These are phyloP conservation scores for Neofusicoccum sp. DNA, from an alignment of 2,329 filamentous ascomycete genomes.

Conservation along the genomic window DNA sequence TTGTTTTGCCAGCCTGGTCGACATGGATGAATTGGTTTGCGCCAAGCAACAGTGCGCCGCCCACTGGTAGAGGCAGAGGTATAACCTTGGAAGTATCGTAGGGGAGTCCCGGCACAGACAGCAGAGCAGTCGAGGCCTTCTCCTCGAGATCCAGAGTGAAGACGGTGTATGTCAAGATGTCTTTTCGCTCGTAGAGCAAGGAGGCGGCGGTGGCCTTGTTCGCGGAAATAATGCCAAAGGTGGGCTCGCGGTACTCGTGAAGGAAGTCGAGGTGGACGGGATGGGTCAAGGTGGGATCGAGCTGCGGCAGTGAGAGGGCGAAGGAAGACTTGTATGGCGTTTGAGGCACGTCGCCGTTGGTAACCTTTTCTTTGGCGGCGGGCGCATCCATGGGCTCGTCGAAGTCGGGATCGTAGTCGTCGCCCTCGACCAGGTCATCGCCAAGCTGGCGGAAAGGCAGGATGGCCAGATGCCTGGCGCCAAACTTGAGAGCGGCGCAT, in stretches of 20 bases:
- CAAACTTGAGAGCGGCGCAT: slow-evolving; percentile 94
- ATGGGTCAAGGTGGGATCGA: slow-evolving; percentile 85
- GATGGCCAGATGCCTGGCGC: slow-evolving; percentile 84
- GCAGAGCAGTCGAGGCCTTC: slow-evolving; percentile 86
- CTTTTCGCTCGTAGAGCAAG: slow-evolving; percentile 74
- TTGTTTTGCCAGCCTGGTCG: slow-evolving; percentile 92
- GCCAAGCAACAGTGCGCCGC: slow-evolving; percentile 84
- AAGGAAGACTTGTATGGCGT: slow-evolving; percentile 90
- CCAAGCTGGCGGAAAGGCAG: slow-evolving; percentile 85
- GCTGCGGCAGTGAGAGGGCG: slow-evolving; percentile 83
- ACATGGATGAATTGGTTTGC: slow-evolving; percentile 92
- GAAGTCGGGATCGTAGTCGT: slow-evolving; percentile 84
- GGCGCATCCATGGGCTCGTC: slow-evolving; percentile 55
- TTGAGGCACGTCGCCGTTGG: slow-evolving; percentile 39
- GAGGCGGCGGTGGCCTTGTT: slow-evolving; percentile 72
- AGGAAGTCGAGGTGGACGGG: slow-evolving; percentile 91
- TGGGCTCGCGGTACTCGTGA: slow-evolving; percentile 96
- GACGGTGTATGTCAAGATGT: slow-evolving; percentile 87
- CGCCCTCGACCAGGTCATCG: slow-evolving; percentile 81
- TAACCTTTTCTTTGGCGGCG: slow-evolving; percentile 31
- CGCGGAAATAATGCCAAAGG: slow-evolving; percentile 90
- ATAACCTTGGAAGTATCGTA: slow-evolving; percentile 85
- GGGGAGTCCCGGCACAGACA: slow-evolving; percentile 82
- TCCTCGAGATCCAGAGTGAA: slow-evolving; percentile 95
- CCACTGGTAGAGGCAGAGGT: slow-evolving; percentile 81